Percentiles rank a stretch among this genome's conserved stretches.
Evolutionary conservation across 768 basidiomycete species (phyloP).

Genomic region (Rhodotorula toruloides): DNA sequence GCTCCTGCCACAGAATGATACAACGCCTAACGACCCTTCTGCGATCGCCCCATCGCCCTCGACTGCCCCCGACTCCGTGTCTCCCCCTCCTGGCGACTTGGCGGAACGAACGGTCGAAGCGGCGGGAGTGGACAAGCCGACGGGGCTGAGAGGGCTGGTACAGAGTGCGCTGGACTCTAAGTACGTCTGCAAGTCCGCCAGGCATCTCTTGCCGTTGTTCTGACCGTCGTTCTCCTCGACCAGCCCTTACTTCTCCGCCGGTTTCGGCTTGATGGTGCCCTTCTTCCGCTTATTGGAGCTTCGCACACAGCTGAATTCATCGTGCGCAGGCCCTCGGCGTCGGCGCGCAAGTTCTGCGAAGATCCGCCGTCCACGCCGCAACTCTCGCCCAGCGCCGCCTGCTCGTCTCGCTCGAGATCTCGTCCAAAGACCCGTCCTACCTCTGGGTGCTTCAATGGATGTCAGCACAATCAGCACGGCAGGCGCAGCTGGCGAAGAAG

Average conservation of each 20-base stretch:
- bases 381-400: conserved; percentile 77
- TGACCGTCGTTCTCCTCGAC: neutral
- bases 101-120: neutral
- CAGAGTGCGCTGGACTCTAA: conserved; percentile 31
- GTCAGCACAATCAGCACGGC: conserved; percentile 59
- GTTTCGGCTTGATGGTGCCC: conserved; percentile 90
- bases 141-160: conserved; percentile 20
- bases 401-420: conserved; percentile 91
- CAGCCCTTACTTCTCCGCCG: conserved; percentile 96
- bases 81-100: neutral
- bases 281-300: neutral
- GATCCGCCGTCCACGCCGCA: conserved; percentile 60
- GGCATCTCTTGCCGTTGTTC: neutral
- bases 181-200: neutral
- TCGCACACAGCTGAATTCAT: neutral
- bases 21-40: neutral
- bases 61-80: neutral
- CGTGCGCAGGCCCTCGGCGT: conserved; percentile 75
- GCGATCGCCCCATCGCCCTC: neutral
- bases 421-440: conserved; percentile 88
- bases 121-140: neutral
- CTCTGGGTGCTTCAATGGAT: conserved; percentile 98
- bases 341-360: conserved; percentile 61
- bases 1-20: neutral
- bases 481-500: conserved; percentile 42